phyloP scores from a whole-genome alignment of 1,284 basidiomycete species.

The Gomphus bonarii region DNA sequence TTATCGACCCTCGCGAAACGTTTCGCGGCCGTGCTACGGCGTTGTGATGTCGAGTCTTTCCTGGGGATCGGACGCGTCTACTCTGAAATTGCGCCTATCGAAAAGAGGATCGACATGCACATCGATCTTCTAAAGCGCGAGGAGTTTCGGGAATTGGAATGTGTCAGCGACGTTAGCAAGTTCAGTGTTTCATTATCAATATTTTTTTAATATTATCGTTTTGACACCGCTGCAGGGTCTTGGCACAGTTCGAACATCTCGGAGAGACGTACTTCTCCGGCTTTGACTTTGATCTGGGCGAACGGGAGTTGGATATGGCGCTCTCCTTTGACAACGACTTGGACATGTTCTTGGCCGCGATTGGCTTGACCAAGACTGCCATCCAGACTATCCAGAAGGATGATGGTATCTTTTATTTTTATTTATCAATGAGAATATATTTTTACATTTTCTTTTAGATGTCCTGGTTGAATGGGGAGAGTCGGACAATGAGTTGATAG shows the following conservation, averaged over 20 bases:
- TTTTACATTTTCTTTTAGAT: slow-evolving; percentile 34
- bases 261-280: slow-evolving; percentile 76
- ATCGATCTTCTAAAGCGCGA: slow-evolving; percentile 76
- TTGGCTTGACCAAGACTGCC: slow-evolving; percentile 80
- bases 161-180: slow-evolving; percentile 82
- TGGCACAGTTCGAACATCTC: slow-evolving; percentile 86
- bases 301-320: slow-evolving; percentile 79
- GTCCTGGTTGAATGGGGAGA: slow-evolving; percentile 63
- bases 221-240: slow-evolving; percentile 42
- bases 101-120: slow-evolving; percentile 87
- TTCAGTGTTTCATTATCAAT: slow-evolving; percentile 27
- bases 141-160: slow-evolving; percentile 88
- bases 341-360: slow-evolving; percentile 84
- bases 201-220: not conserved
- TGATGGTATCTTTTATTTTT: slow-evolving; percentile 38
- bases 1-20: slow-evolving; percentile 79
- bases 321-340: slow-evolving; percentile 80
- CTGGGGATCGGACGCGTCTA: slow-evolving; percentile 76
- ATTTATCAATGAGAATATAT: slow-evolving; percentile 18
- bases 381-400: slow-evolving; percentile 67
- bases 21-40: slow-evolving; percentile 71
- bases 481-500: slow-evolving; percentile 63
- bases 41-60: slow-evolving; percentile 77
- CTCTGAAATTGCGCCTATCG: slow-evolving; percentile 77
- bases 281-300: slow-evolving; percentile 77